Evolutionary conservation across 169 alveolate species (phyloP), one percentile per base, ranked within the genome.

Genomic region (Plasmodium malariae): DNA sequence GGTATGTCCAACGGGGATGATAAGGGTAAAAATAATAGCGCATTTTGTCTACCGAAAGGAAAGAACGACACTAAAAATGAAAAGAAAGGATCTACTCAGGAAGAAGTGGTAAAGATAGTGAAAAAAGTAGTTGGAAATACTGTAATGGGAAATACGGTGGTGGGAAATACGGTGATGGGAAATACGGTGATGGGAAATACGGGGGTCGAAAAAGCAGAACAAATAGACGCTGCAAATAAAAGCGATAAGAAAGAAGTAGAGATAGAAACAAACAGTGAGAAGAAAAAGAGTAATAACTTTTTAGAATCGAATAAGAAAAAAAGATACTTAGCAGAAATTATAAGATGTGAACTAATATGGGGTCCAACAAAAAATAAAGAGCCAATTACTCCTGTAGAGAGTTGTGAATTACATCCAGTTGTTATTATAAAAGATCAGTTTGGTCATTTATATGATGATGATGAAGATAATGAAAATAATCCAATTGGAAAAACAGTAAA

Each of bases 361-460:
- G 88, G 87, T 12, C 92, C 93, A 34, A 71, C 93, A 21, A 80
- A 93, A 72, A 88, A 88, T 34, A 80, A 80, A 51, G 95, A 73
- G 36, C 96, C 93, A 5, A 74, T 94, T 32, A 91, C 95, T 9
- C 96, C 96, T 1, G 96, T 94, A 45, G 96, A 92, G 69, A 91
- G 89, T 62, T 94, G 95, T 80, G 96, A 94, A 60, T 67, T 94
- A 54, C 96, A 91, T 36, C 96, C 96, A 17, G 94, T 93, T 5
- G 94, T 94, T n/a, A 88, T 94, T 34, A 60, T 94, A 48, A 90
- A 90, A 57, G 95, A 94, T 40, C 78, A 88, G 30, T 65, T 32
- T 43, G 95, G 95, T 14, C 74, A 90, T 65, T 68, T 92, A 40
- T 88, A 93, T 89, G 95, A 89, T 67, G 95, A 93, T 43, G 93